phyloP scores from a whole-genome alignment of 2,329 filamentous ascomycete genomes.

The Myotisia sp. region DNA sequence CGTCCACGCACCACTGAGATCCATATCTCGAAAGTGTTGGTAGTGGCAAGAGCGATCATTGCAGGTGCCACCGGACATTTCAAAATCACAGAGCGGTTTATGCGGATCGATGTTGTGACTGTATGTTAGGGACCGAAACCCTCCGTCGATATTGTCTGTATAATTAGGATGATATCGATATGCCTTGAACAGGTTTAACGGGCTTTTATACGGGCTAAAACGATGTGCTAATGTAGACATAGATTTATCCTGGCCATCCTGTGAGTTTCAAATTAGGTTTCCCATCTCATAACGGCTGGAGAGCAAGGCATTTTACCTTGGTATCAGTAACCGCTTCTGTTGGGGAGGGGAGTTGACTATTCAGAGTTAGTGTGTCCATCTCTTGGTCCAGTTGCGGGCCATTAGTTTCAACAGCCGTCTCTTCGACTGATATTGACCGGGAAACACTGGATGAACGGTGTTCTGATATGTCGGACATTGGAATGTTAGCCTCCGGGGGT shows the following conservation, averaged over 20 bases:
- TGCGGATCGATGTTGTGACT: slow-evolving; percentile 75
- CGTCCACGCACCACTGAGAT: slow-evolving; percentile 56
- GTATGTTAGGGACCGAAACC: slow-evolving; percentile 81
- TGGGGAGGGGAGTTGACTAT: slow-evolving; percentile 17
- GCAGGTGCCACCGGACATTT: slow-evolving; percentile 57
- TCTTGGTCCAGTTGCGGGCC: slow-evolving; percentile 14
- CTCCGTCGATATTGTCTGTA: slow-evolving; percentile 52
- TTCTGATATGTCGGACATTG: slow-evolving; percentile 18
- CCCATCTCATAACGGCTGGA: not conserved
- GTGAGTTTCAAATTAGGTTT: not conserved
- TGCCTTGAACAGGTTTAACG: slow-evolving; percentile 66
- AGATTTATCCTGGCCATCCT: slow-evolving; percentile 12
- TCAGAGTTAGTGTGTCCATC: slow-evolving; percentile 21
- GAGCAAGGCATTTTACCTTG: slow-evolving; percentile 9
- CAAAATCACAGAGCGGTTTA: slow-evolving; percentile 60
- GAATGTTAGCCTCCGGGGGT: slow-evolving; percentile 33
- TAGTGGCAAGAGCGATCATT: slow-evolving; percentile 57
- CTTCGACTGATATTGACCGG: slow-evolving; percentile 21
- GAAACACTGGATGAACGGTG: slow-evolving; percentile 33
- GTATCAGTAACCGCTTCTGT: slow-evolving; percentile 16
- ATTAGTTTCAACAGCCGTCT: slow-evolving; percentile 14
- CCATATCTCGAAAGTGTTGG: slow-evolving; percentile 68
- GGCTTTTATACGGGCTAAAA: slow-evolving; percentile 63
- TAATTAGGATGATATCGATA: slow-evolving; percentile 82
- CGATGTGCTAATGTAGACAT: slow-evolving; percentile 15